Evolutionary conservation across 2,329 filamentous ascomycete species (phyloP).

Genomic region (Botrytis pseudocinerea): DNA sequence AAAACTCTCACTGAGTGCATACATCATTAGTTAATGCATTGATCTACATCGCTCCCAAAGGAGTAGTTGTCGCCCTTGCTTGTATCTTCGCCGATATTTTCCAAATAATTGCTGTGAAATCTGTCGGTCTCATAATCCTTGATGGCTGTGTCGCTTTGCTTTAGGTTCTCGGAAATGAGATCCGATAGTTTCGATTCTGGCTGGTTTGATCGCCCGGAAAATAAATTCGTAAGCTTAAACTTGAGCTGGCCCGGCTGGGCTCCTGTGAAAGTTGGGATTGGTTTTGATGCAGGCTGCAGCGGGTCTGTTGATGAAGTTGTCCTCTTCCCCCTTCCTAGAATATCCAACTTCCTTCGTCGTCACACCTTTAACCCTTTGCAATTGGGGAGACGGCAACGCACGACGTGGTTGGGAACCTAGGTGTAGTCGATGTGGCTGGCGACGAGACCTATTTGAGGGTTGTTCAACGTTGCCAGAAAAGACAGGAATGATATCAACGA

Average conservation of each 20-base stretch:
- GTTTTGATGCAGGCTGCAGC: neutral
- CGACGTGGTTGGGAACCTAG: neutral
- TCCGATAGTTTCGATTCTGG: neutral
- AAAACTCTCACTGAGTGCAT: neutral
- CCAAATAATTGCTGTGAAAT: neutral
- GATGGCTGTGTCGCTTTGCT: neutral
- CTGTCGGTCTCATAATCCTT: slow-evolving; percentile 13
- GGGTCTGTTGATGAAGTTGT: neutral
- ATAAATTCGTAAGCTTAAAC: slow-evolving; percentile 12
- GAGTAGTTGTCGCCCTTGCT: slow-evolving; percentile 15
- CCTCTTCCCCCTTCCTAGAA: neutral
- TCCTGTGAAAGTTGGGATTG: neutral
- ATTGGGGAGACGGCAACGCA: neutral
- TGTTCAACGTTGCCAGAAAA: neutral
- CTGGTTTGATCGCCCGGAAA: slow-evolving; percentile 16
- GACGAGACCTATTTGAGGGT: neutral
- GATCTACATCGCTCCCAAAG: neutral
- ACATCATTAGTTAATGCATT: neutral
- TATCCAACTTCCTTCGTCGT: neutral
- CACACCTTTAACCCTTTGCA: neutral
- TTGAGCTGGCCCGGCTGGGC: neutral
- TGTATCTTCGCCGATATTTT: slow-evolving; percentile 1
- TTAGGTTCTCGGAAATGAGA: slow-evolving; percentile 12
- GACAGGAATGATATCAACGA: neutral
- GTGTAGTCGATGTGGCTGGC: neutral